A percentile compares a stretch with the other conserved stretches of the same genome.
Evolutionary conservation across 2,329 filamentous ascomycete species (phyloP).

Genomic region (Celoporthe dispersa): DNA sequence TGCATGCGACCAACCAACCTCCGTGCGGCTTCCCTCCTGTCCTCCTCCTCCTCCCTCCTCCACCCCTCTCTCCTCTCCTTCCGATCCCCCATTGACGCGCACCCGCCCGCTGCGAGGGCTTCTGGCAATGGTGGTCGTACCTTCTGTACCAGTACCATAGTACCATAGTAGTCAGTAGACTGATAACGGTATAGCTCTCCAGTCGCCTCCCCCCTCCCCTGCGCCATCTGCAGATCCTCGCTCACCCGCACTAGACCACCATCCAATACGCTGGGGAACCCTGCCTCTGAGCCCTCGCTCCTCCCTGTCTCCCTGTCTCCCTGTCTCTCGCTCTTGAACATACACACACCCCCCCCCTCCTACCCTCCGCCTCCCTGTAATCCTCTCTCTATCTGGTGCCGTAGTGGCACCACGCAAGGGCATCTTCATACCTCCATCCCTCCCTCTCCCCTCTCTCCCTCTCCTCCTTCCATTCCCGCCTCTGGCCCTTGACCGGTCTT

Average conservation of each 20-base stretch:
- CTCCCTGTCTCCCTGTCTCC: not conserved
- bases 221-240: not conserved
- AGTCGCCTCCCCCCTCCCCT: not conserved
- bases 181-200: constrained; percentile 10
- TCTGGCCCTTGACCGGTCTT: not conserved
- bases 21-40: no score
- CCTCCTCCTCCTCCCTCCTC: no score
- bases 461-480: not conserved
- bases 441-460: not conserved
- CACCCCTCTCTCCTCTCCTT: not conserved
- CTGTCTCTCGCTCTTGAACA: not conserved
- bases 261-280: not conserved
- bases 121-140: not conserved
- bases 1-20: not conserved
- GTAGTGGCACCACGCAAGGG: not conserved
- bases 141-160: not conserved
- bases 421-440: not conserved
- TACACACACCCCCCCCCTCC: not conserved
- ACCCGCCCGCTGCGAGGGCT: not conserved
- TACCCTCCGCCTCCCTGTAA: not conserved
- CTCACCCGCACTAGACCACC: not conserved
- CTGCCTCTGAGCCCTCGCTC: not conserved
- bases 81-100: not conserved
- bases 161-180: not conserved
- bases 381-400: not conserved